phyloP scores from a whole-genome alignment of 2,329 filamentous ascomycete species.

The Claviceps cyperi region DNA sequence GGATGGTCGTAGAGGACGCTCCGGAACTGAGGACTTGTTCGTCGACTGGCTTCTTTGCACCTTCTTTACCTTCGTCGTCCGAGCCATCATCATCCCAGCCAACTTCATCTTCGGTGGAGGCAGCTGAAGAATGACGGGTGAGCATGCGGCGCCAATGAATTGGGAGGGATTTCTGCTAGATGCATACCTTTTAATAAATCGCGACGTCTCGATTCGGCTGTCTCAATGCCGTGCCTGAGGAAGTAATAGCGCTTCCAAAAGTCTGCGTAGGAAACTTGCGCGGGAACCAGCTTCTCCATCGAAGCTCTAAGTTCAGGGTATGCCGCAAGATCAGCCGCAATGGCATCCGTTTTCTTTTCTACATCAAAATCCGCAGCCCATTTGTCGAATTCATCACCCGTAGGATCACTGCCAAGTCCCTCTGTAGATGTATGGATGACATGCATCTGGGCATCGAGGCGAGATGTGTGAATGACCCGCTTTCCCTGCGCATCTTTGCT shows the following conservation, averaged over 20 bases:
- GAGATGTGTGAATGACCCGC: constrained; percentile 83
- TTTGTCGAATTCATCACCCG: constrained; percentile 54
- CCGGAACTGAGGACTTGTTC: constrained; percentile 31
- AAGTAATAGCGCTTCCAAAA: constrained; percentile 98
- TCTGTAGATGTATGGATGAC: constrained; percentile 79
- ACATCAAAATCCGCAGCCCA: constrained; percentile 68
- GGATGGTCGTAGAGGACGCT: constrained; percentile 46
- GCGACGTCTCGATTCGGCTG: constrained; percentile 73
- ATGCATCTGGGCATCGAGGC: constrained; percentile 90
- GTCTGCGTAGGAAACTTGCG: constrained; percentile 69
- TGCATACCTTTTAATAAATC: constrained; percentile 77
- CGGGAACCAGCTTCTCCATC: constrained; percentile 95
- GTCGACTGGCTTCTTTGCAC: constrained; percentile 11
- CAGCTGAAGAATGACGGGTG: constrained; percentile 30
- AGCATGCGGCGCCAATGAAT: constrained; percentile 5
- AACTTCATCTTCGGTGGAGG: constrained; percentile 56
- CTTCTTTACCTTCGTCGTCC: constrained; percentile 28
- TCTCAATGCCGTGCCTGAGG: constrained; percentile 80
- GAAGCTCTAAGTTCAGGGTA: constrained; percentile 73
- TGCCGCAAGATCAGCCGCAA: constrained; percentile 67
- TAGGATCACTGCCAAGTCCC: constrained; percentile 71
- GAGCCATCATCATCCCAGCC: constrained; percentile 56
- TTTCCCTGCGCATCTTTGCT: constrained; percentile 83
- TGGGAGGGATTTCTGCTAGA: not conserved
- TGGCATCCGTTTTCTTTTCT: constrained; percentile 71